Evolutionary conservation across 2,329 filamentous ascomycete species (phyloP).

Genomic region (Colletotrichum agaves): DNA sequence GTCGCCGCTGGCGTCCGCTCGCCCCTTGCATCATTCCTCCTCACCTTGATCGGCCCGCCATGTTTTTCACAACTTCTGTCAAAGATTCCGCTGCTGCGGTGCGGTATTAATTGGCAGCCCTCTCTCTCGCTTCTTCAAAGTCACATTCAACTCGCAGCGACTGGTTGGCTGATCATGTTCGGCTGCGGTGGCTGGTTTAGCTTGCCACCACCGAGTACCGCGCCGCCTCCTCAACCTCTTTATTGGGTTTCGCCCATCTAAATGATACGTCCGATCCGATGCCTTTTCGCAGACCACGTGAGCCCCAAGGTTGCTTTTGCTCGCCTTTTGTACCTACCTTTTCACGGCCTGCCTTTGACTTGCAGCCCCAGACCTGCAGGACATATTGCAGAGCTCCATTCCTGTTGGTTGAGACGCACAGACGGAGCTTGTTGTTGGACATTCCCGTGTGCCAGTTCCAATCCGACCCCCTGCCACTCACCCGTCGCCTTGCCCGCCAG

Average conservation of each 20-base stretch:
- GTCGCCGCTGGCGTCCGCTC: constrained; percentile 13
- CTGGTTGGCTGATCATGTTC: constrained; percentile 20
- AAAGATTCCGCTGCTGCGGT: constrained; percentile 7
- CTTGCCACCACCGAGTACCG: background rate
- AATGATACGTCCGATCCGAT: constrained; percentile 32
- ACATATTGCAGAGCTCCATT: constrained; percentile 32
- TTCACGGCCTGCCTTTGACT: constrained; percentile 32
- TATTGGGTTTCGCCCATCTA: constrained; percentile 30
- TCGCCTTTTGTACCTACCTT: constrained; percentile 2
- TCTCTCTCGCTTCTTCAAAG: constrained; percentile 9
- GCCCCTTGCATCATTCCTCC: constrained; percentile 10
- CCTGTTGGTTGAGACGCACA: constrained; percentile 37
- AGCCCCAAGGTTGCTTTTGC: constrained; percentile 15
- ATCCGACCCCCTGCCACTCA: constrained; percentile 6
- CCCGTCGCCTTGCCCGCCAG: background rate
- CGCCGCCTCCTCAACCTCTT: constrained; percentile 6
- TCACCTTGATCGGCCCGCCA: constrained; percentile 15
- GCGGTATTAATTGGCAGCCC: constrained; percentile 31
- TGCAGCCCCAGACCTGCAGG: constrained; percentile 33
- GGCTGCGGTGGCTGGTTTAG: constrained; percentile 18
- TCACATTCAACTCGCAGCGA: constrained; percentile 13
- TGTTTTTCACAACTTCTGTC: background rate
- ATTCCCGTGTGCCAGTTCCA: constrained; percentile 30
- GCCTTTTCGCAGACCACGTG: constrained; percentile 32
- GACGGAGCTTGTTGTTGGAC: constrained; percentile 33